These are phyloP conservation scores for Lactarius hatsudake DNA, from an alignment of 768 basidiomycete genomes.

Conservation along the genomic window DNA sequence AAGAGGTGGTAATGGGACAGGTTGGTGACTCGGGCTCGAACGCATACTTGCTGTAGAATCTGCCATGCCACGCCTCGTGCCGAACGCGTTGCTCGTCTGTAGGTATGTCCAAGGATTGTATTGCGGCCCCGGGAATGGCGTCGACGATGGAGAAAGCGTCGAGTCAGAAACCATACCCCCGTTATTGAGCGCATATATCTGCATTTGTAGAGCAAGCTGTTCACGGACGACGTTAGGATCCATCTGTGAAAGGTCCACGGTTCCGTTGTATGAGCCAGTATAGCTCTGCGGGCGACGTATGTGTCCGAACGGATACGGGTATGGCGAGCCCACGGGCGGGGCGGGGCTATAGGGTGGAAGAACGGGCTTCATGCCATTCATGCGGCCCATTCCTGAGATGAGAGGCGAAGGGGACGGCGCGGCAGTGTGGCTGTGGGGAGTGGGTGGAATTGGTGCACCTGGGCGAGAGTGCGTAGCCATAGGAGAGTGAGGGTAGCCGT, in stretches of 20 bases:
- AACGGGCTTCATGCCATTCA: conserved; percentile 34
- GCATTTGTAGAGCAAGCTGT: conserved; percentile 73
- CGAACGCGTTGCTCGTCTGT: conserved; percentile 37
- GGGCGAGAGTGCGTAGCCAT: conserved; percentile 43
- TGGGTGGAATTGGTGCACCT: conserved; percentile 75
- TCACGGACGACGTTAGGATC: conserved; percentile 56
- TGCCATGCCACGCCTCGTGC: conserved; percentile 32
- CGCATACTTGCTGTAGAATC: conserved; percentile 57
- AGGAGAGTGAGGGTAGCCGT: conserved; percentile 53
- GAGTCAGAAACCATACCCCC: conserved; percentile 63
- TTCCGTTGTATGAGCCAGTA: conserved; percentile 37
- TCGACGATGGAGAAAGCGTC: conserved; percentile 71
- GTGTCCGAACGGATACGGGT: conserved; percentile 74
- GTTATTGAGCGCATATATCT: conserved; percentile 72
- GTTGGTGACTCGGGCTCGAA: conserved; percentile 71
- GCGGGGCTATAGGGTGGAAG: conserved; percentile 50
- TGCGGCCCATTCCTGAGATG: conserved; percentile 48
- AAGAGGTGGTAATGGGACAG: conserved; percentile 52
- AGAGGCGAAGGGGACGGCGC: conserved; percentile 72
- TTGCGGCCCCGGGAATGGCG: conserved; percentile 62
- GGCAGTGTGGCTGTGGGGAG: conserved; percentile 71
- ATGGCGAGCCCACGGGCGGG: conserved; percentile 67
- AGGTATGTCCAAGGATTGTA: conserved; percentile 76
- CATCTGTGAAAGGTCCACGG: conserved; percentile 33
- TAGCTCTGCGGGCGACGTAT: conserved; percentile 50